These are phyloP conservation scores for Ophiostoma fasciatum DNA, from an alignment of 2,329 filamentous ascomycete species.

Conservation along the genomic window DNA sequence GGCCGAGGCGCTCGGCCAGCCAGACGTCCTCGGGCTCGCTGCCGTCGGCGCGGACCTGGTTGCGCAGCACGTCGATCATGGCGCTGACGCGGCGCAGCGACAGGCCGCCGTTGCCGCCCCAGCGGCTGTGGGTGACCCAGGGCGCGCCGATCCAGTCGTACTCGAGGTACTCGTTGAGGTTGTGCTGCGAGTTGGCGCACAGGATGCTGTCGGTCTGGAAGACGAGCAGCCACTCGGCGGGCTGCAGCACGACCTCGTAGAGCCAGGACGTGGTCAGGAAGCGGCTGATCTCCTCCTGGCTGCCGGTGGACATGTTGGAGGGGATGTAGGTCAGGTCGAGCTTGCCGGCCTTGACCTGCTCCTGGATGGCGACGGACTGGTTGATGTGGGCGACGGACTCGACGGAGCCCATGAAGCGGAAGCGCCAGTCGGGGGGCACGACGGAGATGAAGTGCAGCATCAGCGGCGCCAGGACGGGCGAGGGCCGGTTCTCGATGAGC, in stretches of 20 bases:
- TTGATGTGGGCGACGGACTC: constrained; percentile 31
- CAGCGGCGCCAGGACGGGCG: constrained; percentile 34
- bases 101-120: constrained; percentile 37
- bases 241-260: constrained; percentile 32
- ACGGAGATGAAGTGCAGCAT: constrained; percentile 42
- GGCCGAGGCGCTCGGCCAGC: constrained; percentile 36
- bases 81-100: constrained; percentile 36
- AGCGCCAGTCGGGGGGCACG: constrained; percentile 41
- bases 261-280: constrained; percentile 38
- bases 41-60: constrained; percentile 28
- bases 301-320: constrained; percentile 32
- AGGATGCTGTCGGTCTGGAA: constrained; percentile 42
- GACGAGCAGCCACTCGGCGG: constrained; percentile 38
- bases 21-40: constrained; percentile 41
- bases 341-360: constrained; percentile 28
- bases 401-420: constrained; percentile 38
- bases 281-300: constrained; percentile 36
- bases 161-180: constrained; percentile 33
- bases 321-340: constrained; percentile 37
- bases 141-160: constrained; percentile 41
- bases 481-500: constrained; percentile 36
- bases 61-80: constrained; percentile 35
- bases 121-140: constrained; percentile 26
- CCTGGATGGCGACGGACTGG: constrained; percentile 28
- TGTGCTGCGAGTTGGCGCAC: constrained; percentile 34